Evolutionary conservation across 768 basidiomycete genomes (phyloP).

Genomic region (Amanita jacksonii): DNA sequence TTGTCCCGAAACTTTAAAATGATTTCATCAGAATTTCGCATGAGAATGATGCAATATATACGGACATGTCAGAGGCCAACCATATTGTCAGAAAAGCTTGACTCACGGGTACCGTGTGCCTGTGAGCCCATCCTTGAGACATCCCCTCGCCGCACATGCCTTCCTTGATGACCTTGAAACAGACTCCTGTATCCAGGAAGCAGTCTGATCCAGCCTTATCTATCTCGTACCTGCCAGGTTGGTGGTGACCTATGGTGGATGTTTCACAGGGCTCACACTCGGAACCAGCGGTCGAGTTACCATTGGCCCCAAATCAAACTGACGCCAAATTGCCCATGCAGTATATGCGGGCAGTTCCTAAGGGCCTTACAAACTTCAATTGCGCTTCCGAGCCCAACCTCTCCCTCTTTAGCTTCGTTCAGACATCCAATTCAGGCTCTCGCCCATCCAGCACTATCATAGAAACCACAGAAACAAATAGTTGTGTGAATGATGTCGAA

Average conservation of each 20-base stretch:
- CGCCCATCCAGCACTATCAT: too few species aligned
- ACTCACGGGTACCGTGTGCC: too few species aligned
- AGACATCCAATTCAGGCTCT: too few species aligned
- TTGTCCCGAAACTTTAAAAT: too few species aligned
- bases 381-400: slow-evolving; percentile 3
- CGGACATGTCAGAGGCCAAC: too few species aligned
- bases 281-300: background rate
- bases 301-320: background rate
- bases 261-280: background rate
- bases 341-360: background rate
- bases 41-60: too few species aligned
- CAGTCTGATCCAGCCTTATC: background rate
- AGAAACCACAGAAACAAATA: background rate
- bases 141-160: too few species aligned
- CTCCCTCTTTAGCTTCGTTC: background rate
- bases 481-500: too few species aligned
- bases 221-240: background rate
- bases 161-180: background rate
- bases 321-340: background rate
- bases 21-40: too few species aligned
- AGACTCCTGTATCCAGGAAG: background rate
- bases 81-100: too few species aligned
- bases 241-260: background rate
- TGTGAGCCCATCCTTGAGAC: too few species aligned
- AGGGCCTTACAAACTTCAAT: background rate